phyloP scores from a whole-genome alignment of 345 rosid species.

The Murraya koenigii region DNA sequence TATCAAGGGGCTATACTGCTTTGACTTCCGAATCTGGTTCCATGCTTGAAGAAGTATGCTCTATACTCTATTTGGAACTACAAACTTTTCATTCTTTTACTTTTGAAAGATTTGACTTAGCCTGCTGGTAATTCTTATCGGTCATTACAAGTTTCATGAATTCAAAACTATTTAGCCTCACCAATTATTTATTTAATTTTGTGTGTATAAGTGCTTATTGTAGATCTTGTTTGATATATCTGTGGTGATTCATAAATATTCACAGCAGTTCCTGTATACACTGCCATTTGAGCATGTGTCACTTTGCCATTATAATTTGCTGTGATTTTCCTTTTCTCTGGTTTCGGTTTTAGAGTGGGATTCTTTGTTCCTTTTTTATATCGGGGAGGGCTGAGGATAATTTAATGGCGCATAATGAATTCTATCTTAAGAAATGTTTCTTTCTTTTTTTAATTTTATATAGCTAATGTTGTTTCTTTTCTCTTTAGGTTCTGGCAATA shows the following conservation, averaged over 20 bases:
- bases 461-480: constrained; percentile 20
- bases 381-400: background rate
- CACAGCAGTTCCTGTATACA: background rate
- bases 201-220: background rate
- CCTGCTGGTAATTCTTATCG: constrained; percentile 8
- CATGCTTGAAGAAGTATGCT: constrained; percentile 90
- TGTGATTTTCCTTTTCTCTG: background rate
- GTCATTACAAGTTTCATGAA: background rate
- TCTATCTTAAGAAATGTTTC: constrained; percentile 2
- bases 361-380: background rate
- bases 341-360: background rate
- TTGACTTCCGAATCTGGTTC: constrained; percentile 93
- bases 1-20: constrained; percentile 81
- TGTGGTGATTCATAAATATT: background rate
- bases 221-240: background rate
- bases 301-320: background rate
- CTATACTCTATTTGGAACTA: constrained; percentile 1
- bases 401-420: background rate
- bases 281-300: background rate
- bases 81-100: background rate
- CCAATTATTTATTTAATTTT: background rate
- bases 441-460: constrained; percentile 1
- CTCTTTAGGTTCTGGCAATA: constrained; percentile 73
- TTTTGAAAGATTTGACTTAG: constrained; percentile 8
- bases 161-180: background rate